Evolutionary conservation across 2,329 filamentous ascomycete species (phyloP).

Genomic region (Talaromyces rugulosus): DNA sequence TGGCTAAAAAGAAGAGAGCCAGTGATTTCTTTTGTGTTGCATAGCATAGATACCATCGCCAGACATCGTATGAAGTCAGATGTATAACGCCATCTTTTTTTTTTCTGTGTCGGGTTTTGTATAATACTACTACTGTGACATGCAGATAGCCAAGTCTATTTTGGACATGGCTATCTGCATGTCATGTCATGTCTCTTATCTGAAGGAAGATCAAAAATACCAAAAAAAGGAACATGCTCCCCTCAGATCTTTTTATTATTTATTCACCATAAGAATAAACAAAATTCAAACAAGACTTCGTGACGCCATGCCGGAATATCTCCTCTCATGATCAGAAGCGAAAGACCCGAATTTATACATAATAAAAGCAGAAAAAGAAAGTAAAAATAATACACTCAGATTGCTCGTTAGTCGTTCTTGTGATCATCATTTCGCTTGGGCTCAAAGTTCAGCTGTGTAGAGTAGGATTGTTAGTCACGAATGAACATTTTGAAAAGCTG

Average conservation of each 20-base stretch:
- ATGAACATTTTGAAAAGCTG: neutral
- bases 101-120: slow-evolving; percentile 4
- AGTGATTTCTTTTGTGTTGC: slow-evolving; percentile 8
- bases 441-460: slow-evolving; percentile 62
- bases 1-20: neutral
- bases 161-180: neutral
- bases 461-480: neutral
- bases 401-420: slow-evolving; percentile 25
- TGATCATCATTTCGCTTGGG: slow-evolving; percentile 59
- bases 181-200: neutral
- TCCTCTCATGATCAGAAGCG: neutral
- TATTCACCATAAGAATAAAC: neutral
- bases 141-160: neutral
- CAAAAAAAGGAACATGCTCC: slow-evolving; percentile 11
- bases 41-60: slow-evolving; percentile 13
- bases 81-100: neutral
- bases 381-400: neutral
- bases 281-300: neutral
- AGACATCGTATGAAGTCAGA: neutral
- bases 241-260: slow-evolving; percentile 7
- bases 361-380: neutral
- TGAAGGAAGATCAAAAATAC: slow-evolving; percentile 7
- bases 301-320: neutral
- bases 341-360: neutral
- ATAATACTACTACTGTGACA: slow-evolving; percentile 7